phyloP scores from a whole-genome alignment of 177 flowering plant species.

The Telopea speciosissima region DNA sequence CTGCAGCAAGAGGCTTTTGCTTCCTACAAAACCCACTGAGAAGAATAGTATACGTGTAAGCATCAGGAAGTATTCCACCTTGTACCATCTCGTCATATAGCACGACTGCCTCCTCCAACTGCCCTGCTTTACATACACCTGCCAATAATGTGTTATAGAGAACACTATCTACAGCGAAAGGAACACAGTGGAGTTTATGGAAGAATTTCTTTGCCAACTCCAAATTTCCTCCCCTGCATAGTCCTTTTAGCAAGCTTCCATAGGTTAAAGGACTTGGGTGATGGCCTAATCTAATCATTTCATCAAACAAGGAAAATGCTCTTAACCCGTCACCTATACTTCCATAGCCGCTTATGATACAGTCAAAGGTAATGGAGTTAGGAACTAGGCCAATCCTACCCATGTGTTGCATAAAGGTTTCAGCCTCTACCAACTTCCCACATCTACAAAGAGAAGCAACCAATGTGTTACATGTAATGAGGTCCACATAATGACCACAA shows the following conservation, averaged over 20 bases:
- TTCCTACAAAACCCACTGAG: conserved; percentile 54
- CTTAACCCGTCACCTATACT: conserved; percentile 44
- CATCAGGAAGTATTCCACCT: conserved; percentile 49
- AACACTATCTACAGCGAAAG: conserved; percentile 45
- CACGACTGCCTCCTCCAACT: conserved; percentile 37
- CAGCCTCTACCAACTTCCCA: conserved; percentile 55
- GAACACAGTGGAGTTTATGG: conserved; percentile 34
- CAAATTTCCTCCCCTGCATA: conserved; percentile 52
- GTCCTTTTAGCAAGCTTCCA: conserved; percentile 63
- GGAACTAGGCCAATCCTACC: conserved; percentile 40
- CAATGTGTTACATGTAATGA: conserved; percentile 47
- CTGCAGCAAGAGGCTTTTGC: conserved; percentile 51
- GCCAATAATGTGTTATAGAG: conserved; percentile 51
- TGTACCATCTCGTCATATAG: conserved; percentile 55
- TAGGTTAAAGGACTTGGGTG: conserved; percentile 53
- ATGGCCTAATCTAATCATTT: conserved; percentile 50
- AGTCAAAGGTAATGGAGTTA: conserved; percentile 46
- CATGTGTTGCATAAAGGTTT: conserved; percentile 54
- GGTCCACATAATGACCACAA: conserved; percentile 36
- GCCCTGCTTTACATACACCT: conserved; percentile 46
- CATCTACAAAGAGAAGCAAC: conserved; percentile 51
- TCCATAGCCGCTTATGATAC: conserved; percentile 59
- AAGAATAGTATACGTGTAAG: conserved; percentile 49
- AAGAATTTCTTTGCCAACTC: conserved; percentile 47
- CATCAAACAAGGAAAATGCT: conserved; percentile 58